Percentiles rank a stretch among this genome's conserved stretches.
These are phyloP conservation scores for Saccharomyces jurei DNA, from an alignment of 805 yeast species.

Conservation along the genomic window DNA sequence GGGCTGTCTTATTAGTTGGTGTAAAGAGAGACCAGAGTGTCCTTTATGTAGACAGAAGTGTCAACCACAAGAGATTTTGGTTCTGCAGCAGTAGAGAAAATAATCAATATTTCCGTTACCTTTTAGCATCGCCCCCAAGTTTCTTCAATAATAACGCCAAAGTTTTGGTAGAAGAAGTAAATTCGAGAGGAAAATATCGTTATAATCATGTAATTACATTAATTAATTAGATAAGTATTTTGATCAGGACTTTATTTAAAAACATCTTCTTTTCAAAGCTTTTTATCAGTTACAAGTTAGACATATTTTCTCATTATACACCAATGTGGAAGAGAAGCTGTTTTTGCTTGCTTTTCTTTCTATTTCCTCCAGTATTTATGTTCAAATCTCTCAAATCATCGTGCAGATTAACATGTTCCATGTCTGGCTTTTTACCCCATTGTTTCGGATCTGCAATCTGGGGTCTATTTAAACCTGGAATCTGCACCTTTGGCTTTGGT, in stretches of 20 bases:
- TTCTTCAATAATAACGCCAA: neutral
- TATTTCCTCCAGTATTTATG: conserved; percentile 23
- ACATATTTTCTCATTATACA: conserved; percentile 21
- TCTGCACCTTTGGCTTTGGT: conserved; percentile 25
- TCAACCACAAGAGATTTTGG: conserved; percentile 40
- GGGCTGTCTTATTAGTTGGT: conserved; percentile 86
- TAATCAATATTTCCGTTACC: neutral
- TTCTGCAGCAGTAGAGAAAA: conserved; percentile 28
- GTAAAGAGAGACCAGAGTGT: conserved; percentile 78
- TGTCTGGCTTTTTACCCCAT: conserved; percentile 24
- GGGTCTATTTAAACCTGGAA: conserved; percentile 52
- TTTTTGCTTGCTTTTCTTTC: conserved; percentile 43
- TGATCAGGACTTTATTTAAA: neutral
- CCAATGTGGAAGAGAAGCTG: conserved; percentile 48
- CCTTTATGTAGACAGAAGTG: conserved; percentile 79
- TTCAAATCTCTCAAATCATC: conserved; percentile 8
- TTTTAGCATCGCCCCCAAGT: neutral
- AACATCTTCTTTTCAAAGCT: neutral
- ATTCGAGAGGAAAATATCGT: conserved; percentile 20
- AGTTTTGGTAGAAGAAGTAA: neutral
- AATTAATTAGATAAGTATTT: neutral
- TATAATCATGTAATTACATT: neutral
- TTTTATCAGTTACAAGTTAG: neutral
- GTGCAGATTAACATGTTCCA: neutral
- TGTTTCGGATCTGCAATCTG: conserved; percentile 30